Base-by-base conservation (phyloP, 1,139 yeast species). In the Magnusiomyces magnusii region DNA sequence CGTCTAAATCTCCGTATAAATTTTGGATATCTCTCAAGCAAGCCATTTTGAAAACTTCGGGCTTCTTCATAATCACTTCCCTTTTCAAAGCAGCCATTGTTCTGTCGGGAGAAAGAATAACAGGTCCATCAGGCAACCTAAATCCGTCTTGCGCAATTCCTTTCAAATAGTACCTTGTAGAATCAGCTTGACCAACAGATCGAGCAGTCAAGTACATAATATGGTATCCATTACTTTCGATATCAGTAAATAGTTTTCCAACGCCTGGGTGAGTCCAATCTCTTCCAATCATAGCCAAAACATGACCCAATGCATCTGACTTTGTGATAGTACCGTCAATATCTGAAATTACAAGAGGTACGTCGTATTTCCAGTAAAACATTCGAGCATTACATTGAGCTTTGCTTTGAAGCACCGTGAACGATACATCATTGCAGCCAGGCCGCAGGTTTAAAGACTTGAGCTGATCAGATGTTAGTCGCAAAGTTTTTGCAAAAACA, bases 201-300 rank as follows among this genome's bases (percentile, higher is more conserved):
- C 99, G 79, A 0, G 99, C 96, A 0, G 99, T 95, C 66, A 95
- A 77, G 71, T 95, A 95, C 81, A 95, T 80, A 59, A 95, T 86
- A 69, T 93, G 91, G 75, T 93, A 95, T 0, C 99, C 99, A 70
- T 95, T 95, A 60, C 80, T 77, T 54, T 80, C 72, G 63, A 95
- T 93, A 71, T 95, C 99, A 31, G 84, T 84, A 71, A 92, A 95
- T 61, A 95, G 76, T 66, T 85, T 86, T 1, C 97, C 97, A 51
- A 95, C 99, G 25, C 99, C 99, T 1, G 85, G 82, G 71, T 95
- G 99, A 0, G 99, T 95, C 99, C 99, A 95, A 74, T 95, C 99
- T 65, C 91, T 82, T 1, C 99, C 99, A 55, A 95, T 78, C 82
- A 93, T 85, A 42, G 95, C 92, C 71, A 93, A 77, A 1, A 95